Percentiles rank a stretch among this genome's conserved stretches.
These are phyloP conservation scores for Monosporascus sp. DNA, from an alignment of 2,329 filamentous ascomycete species.

Conservation along the genomic window DNA sequence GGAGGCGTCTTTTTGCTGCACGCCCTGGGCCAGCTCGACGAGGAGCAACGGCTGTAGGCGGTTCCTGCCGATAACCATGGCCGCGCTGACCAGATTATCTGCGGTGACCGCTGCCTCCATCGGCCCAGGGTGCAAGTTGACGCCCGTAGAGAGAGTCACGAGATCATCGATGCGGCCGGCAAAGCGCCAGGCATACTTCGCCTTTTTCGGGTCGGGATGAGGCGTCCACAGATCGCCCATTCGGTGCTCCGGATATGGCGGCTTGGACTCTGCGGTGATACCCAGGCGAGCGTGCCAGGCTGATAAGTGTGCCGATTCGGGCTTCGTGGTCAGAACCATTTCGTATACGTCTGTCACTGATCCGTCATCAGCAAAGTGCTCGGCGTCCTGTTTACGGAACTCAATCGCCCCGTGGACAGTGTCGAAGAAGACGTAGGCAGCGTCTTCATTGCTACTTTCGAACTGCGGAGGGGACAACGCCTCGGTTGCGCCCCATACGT, in stretches of 20 bases:
- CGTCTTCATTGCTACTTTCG: constrained; percentile 9
- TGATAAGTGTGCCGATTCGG: constrained; percentile 8
- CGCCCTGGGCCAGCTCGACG: constrained; percentile 8
- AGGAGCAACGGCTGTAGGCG: constrained; percentile 14
- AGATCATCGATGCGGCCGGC: constrained; percentile 21
- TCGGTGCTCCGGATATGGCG: constrained; percentile 9
- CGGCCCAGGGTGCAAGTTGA: constrained; percentile 13
- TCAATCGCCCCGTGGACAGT: constrained; percentile 9
- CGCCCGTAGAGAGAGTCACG: constrained; percentile 13
- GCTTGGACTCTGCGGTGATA: constrained; percentile 3
- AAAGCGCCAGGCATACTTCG: constrained; percentile 14
- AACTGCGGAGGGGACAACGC: constrained; percentile 8
- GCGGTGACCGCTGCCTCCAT: constrained; percentile 11
- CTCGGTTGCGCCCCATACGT: constrained; percentile 14
- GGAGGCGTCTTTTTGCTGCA: background rate
- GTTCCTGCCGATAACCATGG: constrained; percentile 11
- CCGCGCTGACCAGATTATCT: constrained; percentile 5
- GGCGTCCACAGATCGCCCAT: constrained; percentile 18
- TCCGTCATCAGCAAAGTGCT: constrained; percentile 7
- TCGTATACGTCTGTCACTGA: constrained; percentile 10
- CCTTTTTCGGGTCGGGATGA: constrained; percentile 16
- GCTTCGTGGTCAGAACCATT: constrained; percentile 10
- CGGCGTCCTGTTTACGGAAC: constrained; percentile 11
- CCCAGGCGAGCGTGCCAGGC: constrained; percentile 9
- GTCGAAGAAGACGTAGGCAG: constrained; percentile 15